Percentiles rank a stretch among this genome's conserved stretches.
Evolutionary conservation across 1,139 yeast genomes (phyloP).

Genomic region (Arxiozyma bovina): DNA sequence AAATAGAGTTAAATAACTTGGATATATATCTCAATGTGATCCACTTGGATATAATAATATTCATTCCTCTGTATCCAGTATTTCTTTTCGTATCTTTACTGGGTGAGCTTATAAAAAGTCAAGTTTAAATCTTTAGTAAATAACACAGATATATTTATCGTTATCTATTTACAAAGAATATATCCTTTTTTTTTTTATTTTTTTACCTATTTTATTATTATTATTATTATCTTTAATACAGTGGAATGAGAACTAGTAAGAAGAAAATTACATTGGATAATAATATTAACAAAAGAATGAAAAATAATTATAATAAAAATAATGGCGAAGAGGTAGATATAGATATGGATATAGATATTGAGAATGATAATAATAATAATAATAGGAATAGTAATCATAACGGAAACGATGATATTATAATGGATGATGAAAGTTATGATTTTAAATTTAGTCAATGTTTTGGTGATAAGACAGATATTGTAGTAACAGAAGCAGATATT

Average conservation of each 20-base stretch:
- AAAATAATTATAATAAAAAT: background rate
- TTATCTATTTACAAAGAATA: background rate
- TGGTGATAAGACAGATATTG: conserved; percentile 97
- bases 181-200: too few relatives aligned
- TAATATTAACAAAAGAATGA: conserved; percentile 1
- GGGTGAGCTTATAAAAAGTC: too few relatives aligned
- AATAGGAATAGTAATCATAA: background rate
- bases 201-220: too few relatives aligned
- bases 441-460: conserved; percentile 79
- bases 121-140: too few relatives aligned
- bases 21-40: too few relatives aligned
- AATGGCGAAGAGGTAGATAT: background rate
- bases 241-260: conserved; percentile 1
- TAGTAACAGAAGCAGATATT: conserved; percentile 95
- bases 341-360: background rate
- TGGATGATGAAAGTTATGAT: conserved; percentile 21
- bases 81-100: too few relatives aligned
- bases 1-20: too few relatives aligned
- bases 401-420: background rate
- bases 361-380: background rate
- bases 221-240: too few relatives aligned
- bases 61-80: too few relatives aligned
- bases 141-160: too few relatives aligned
- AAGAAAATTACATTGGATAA: background rate
- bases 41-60: too few relatives aligned